Evolutionary conservation across 2,329 filamentous ascomycete genomes (phyloP), one percentile per base, ranked within the genome.

Genomic region (Xylaria multiplex): DNA sequence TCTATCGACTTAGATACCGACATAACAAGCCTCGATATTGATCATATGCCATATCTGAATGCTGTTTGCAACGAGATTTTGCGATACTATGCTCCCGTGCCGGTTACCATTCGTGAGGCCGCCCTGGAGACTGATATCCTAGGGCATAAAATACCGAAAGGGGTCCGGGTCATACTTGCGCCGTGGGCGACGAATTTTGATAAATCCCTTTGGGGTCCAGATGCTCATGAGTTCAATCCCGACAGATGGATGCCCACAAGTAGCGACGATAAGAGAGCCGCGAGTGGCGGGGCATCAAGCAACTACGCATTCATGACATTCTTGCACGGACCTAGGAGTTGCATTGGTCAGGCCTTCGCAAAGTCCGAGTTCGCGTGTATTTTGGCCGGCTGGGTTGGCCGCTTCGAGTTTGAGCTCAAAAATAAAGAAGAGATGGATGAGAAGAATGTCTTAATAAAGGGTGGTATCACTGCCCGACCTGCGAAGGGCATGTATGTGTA

Each of bases 261-360:
- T n/a, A 73, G 73, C 43, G 77, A 76, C 35, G 78, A 79, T 65
- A 79, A 78, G 73, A 71, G 66, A 14, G 82, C 82, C 4, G 89
- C 89, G 62, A 88, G 86, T 48, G 93, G 93, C 6, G 91, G 91
- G 8, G 90, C 92, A 1, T 82, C 84, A 16, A 92, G 85, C 70
- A 96, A 95, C 78, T 97, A 91, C 76, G 86, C 90, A 0, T 90
- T 91, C 73, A 76, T 95, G 79, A 95, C 92, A 0, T 97, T 97
- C 79, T 78, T 97, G 65, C 93, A 97, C 76, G 94, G 94, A 0
- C 93, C 93, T 1, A 83, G 93, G 59, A 91, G 90, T 74, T 97
- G 94, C 76, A 97, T 97, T 71, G 94, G 93, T 0, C 86, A 90
- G 77, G 83, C 84, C 2, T 97, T 97, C 79, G 91, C 94, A 0